Evolutionary conservation across 73 alveolate species (phyloP).

Genomic region (Urostyla sp.): DNA sequence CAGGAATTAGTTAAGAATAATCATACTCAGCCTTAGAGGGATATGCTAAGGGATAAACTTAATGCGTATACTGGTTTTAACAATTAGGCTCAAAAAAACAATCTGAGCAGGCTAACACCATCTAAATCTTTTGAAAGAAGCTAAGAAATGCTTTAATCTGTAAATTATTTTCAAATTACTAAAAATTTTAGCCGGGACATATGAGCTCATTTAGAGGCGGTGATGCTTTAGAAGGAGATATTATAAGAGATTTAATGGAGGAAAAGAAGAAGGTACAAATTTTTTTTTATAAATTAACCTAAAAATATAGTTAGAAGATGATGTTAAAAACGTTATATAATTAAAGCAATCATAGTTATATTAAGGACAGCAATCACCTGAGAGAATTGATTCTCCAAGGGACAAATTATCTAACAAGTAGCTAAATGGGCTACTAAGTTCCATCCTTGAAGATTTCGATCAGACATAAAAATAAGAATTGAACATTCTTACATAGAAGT

Average conservation of each 20-base stretch:
- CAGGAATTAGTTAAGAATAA: constrained; percentile 47
- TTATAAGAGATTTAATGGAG: constrained; percentile 35
- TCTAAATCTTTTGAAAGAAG: neutral
- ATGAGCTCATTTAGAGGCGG: neutral
- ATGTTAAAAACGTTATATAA: constrained; percentile 24
- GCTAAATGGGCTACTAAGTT: constrained; percentile 6
- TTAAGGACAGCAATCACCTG: constrained; percentile 16
- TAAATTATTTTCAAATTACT: neutral
- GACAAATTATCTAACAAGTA: constrained; percentile 9
- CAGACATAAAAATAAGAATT: constrained; percentile 5
- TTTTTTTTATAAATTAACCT: neutral
- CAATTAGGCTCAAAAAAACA: neutral
- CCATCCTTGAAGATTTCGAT: constrained; percentile 1
- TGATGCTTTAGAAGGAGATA: constrained; percentile 30
- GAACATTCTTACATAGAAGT: neutral
- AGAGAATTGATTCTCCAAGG: constrained; percentile 24
- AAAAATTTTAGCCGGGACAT: constrained; percentile 25
- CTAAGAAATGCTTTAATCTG: constrained; percentile 10
- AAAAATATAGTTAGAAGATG: constrained; percentile 47
- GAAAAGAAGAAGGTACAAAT: constrained; percentile 40
- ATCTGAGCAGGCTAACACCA: neutral
- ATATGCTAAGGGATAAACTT: neutral
- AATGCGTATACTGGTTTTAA: neutral
- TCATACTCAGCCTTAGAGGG: constrained; percentile 11
- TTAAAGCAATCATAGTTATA: neutral